Evolutionary conservation across 2,329 filamentous ascomycete species (phyloP), one percentile per base, ranked within the genome.

Genomic region (Juglanconis sp.): DNA sequence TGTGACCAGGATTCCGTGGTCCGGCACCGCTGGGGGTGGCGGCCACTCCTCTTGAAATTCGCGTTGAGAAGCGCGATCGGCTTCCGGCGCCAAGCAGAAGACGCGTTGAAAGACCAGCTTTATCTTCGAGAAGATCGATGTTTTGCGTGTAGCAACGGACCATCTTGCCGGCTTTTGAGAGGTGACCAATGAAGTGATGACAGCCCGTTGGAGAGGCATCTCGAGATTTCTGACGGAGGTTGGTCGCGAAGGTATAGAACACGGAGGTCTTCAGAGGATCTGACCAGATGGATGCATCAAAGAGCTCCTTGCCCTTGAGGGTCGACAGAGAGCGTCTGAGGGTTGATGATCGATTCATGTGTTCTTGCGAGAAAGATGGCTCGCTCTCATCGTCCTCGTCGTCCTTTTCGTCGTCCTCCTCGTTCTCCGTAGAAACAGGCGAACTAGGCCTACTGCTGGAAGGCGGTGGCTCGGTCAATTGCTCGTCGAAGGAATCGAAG

Each of bases 121-220:
- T 86, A 67, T 87, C 85, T 69, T 91, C 88, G 6, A 91, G 83
- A 63, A 86, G 85, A 65, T 91, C 88, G 65, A 91, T 91, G 64
- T 91, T 91, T 66, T 91, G 88, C 0, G 88, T 91, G 67, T 91
- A 91, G 67, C 87, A 89, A 44, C 88, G 78, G 36, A 90, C 86
- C 5, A 91, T 77, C 64, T 88, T 87, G 3, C 87, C 86, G 4
- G 83, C 80, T 68, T 90, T 86, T 49, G 87, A 81, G 5, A 91
- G 77, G 38, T 86, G 82, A 48, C 83, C 81, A 65, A 91, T 87
- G 69, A 91, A 90, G 58, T 82, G 83, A 72, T 91, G 88, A 1
- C 86, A 88, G 17, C 78, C 77, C 1, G 87, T 90, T 0, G 87
- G 87, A 56, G 81, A 74, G 9, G 88, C 85, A n/a, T 82, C 80